phyloP scores from a whole-genome alignment of 495 filamentous ascomycete species.

The Lepidopterella palustris region DNA sequence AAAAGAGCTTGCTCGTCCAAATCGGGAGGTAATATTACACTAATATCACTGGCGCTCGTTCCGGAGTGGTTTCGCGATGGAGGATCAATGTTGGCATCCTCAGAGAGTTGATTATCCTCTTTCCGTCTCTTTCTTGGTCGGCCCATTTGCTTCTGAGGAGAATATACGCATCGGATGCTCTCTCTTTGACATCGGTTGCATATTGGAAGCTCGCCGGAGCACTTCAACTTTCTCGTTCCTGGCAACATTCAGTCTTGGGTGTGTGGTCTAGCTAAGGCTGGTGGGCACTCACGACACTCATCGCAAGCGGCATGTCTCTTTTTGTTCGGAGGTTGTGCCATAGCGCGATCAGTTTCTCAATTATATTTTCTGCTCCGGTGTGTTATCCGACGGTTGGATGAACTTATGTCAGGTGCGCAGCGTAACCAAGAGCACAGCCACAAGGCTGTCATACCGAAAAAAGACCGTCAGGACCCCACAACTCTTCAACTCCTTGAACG shows the following conservation, averaged over 20 bases:
- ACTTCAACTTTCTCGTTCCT: conserved; percentile 37
- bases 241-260: not conserved
- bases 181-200: conserved; percentile 33
- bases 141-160: conserved; percentile 36
- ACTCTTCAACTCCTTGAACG: no score
- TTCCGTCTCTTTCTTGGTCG: conserved; percentile 33
- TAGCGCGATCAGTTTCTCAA: not conserved
- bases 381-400: no score
- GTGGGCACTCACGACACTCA: conserved; percentile 31
- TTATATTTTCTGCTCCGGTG: no score
- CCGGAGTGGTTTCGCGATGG: not conserved
- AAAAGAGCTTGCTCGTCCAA: not conserved
- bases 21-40: not conserved
- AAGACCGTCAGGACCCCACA: no score
- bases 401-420: no score
- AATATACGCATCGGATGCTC: conserved; percentile 34
- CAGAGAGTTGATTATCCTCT: conserved; percentile 11
- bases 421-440: no score
- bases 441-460: no score
- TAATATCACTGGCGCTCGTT: conserved; percentile 10
- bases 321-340: conserved; percentile 14
- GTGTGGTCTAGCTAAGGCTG: not conserved
- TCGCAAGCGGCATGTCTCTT: conserved; percentile 33
- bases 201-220: conserved; percentile 26
- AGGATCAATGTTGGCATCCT: not conserved